Evolutionary conservation across 2,329 filamentous ascomycete genomes (phyloP).

Genomic region (Aspergillus jensenii): DNA sequence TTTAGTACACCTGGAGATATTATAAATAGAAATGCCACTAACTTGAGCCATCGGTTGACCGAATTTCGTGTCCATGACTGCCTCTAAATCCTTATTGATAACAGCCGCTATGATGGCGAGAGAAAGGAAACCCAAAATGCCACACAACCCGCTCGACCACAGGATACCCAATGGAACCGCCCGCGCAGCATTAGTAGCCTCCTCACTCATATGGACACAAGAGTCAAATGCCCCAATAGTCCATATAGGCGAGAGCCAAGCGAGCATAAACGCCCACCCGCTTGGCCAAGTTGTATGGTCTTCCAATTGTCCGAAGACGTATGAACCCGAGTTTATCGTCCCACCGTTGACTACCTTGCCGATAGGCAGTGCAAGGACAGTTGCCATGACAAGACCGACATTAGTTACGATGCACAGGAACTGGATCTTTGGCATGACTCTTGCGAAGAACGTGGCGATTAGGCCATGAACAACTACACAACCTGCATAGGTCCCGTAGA

Average conservation of each 20-base stretch:
- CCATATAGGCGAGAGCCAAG: constrained; percentile 64
- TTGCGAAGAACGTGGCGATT: constrained; percentile 53
- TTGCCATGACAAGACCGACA: constrained; percentile 53
- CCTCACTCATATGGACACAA: constrained; percentile 61
- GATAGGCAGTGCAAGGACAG: constrained; percentile 56
- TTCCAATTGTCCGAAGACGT: constrained; percentile 57
- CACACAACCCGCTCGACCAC: constrained; percentile 49
- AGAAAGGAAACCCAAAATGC: constrained; percentile 58
- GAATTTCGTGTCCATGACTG: constrained; percentile 50
- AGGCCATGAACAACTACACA: constrained; percentile 56
- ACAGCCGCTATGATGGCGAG: constrained; percentile 58
- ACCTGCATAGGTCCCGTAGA: constrained; percentile 58
- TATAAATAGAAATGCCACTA: background rate
- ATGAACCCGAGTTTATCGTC: constrained; percentile 39
- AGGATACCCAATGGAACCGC: constrained; percentile 61
- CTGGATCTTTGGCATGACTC: constrained; percentile 60
- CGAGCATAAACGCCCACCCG: constrained; percentile 60
- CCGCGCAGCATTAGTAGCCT: constrained; percentile 59
- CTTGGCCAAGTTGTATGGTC: constrained; percentile 60
- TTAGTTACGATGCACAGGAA: constrained; percentile 57
- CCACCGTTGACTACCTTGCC: constrained; percentile 38
- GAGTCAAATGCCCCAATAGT: constrained; percentile 55
- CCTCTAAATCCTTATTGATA: constrained; percentile 54
- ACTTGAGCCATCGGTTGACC: constrained; percentile 59
- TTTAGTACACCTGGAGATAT: background rate